These are phyloP conservation scores for Melampsora occidentalis DNA, from an alignment of 1,284 basidiomycete genomes.

Conservation along the genomic window DNA sequence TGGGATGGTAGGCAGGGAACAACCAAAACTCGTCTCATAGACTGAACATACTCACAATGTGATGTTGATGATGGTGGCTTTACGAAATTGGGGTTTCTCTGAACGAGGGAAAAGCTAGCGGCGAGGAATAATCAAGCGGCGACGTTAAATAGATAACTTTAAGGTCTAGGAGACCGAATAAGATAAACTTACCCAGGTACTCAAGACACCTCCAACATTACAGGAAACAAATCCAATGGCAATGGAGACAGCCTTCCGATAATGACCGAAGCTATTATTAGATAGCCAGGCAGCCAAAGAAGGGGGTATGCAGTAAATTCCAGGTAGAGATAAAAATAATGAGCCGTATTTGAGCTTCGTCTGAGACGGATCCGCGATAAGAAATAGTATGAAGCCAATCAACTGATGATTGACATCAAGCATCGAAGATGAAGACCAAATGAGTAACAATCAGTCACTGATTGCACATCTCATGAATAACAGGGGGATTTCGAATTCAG, in stretches of 20 bases:
- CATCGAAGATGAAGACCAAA: neutral
- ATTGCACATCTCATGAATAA: neutral
- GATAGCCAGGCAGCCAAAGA: conserved; percentile 33
- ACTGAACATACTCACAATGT: conserved; percentile 22
- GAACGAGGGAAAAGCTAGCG: conserved; percentile 24
- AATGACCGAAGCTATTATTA: conserved; percentile 31
- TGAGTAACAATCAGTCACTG: neutral
- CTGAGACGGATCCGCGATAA: conserved; percentile 3
- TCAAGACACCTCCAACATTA: conserved; percentile 32
- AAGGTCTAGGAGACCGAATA: neutral
- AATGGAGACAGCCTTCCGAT: conserved; percentile 25
- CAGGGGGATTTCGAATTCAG: neutral
- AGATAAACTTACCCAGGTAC: conserved; percentile 28
- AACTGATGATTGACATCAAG: neutral
- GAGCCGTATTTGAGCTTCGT: conserved; percentile 34
- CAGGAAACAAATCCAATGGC: conserved; percentile 26
- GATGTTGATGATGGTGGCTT: conserved; percentile 12
- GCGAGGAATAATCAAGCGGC: neutral
- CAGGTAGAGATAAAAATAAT: conserved; percentile 32
- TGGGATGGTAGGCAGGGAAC: neutral
- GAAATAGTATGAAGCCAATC: conserved; percentile 34
- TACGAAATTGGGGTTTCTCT: conserved; percentile 34
- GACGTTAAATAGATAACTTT: neutral
- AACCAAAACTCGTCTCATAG: neutral
- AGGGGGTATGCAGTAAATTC: conserved; percentile 29